A percentile compares a stretch with the other conserved stretches of the same genome.
Evolutionary conservation across 352 stramenopile genomes (phyloP).

Genomic region (Pelagophyceae sp.): DNA sequence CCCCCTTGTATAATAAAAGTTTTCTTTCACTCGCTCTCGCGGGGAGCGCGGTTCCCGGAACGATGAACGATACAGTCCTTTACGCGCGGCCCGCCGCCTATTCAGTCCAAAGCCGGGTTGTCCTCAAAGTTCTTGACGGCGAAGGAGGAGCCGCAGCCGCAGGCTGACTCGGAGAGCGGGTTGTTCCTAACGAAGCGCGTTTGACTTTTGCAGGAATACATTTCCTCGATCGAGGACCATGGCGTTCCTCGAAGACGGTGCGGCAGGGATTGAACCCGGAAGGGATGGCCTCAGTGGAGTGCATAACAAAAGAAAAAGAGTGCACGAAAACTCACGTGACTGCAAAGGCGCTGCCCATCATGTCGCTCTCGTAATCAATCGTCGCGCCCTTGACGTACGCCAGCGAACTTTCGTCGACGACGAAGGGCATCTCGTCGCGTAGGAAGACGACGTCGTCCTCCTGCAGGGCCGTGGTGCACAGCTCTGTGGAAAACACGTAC

Average conservation of each 20-base stretch:
- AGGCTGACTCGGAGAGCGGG: constrained; percentile 87
- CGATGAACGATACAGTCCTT: too few relatives aligned
- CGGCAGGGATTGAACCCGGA: too few relatives aligned
- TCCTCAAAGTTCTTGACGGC: constrained; percentile 82
- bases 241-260: too few relatives aligned
- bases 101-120: constrained; percentile 50
- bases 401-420: constrained; percentile 82
- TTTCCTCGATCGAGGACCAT: too few relatives aligned
- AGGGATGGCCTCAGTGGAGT: too few relatives aligned
- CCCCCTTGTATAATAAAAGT: too few relatives aligned
- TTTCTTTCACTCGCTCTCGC: too few relatives aligned
- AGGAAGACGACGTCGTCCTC: constrained; percentile 68
- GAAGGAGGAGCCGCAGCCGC: constrained; percentile 93
- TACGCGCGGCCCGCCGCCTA: too few relatives aligned
- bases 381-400: constrained; percentile 83
- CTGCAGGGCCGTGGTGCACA: constrained; percentile 33
- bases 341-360: constrained; percentile 90
- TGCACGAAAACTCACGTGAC: constrained; percentile 50
- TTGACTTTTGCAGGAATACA: too few relatives aligned
- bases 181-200: constrained; percentile 61
- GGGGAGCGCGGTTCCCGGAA: too few relatives aligned
- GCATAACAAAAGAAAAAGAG: too few relatives aligned
- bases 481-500: constrained; percentile 78
- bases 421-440: constrained; percentile 66
- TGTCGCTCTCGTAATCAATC: constrained; percentile 90